These are phyloP conservation scores for Mortierella alpina DNA, from an alignment of 192 early-diverging fungal genomes.

Conservation along the genomic window DNA sequence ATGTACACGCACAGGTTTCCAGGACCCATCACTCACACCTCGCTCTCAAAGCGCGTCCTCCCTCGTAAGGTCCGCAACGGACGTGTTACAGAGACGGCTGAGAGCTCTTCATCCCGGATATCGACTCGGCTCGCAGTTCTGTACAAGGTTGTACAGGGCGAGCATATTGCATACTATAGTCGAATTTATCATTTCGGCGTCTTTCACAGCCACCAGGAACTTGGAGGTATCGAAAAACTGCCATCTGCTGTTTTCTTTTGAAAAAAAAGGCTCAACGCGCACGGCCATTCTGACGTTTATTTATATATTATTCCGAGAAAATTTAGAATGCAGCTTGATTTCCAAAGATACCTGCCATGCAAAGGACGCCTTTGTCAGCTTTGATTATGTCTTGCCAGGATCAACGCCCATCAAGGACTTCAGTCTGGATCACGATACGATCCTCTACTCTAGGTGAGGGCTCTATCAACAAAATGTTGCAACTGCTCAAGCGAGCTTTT, in stretches of 20 bases:
- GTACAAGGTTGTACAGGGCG: slow-evolving; percentile 34
- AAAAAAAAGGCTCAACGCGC: neutral
- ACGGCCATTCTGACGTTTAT: neutral
- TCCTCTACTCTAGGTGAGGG: slow-evolving; percentile 37
- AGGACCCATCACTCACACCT: slow-evolving; percentile 37
- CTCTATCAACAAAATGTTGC: neutral
- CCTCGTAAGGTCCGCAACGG: neutral
- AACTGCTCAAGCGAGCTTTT: neutral
- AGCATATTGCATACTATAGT: slow-evolving; percentile 26
- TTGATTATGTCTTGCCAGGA: slow-evolving; percentile 46
- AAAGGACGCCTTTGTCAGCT: slow-evolving; percentile 27
- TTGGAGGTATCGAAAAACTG: slow-evolving; percentile 12
- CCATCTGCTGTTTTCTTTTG: too few relatives aligned
- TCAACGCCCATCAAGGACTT: slow-evolving; percentile 48
- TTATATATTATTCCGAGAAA: neutral
- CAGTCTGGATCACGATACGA: slow-evolving; percentile 38
- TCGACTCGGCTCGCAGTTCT: slow-evolving; percentile 29
- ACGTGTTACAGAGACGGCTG: too few relatives aligned
- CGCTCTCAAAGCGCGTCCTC: slow-evolving; percentile 26
- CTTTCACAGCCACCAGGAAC: slow-evolving; percentile 11
- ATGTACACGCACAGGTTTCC: slow-evolving; percentile 46
- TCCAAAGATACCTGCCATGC: slow-evolving; percentile 32
- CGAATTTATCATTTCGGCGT: slow-evolving; percentile 43
- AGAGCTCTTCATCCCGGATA: neutral
- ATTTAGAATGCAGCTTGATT: slow-evolving; percentile 12